A percentile compares a stretch with the other conserved stretches of the same genome.
phyloP scores from a whole-genome alignment of 2,329 filamentous ascomycete genomes.

The Domatiomyces globalis region DNA sequence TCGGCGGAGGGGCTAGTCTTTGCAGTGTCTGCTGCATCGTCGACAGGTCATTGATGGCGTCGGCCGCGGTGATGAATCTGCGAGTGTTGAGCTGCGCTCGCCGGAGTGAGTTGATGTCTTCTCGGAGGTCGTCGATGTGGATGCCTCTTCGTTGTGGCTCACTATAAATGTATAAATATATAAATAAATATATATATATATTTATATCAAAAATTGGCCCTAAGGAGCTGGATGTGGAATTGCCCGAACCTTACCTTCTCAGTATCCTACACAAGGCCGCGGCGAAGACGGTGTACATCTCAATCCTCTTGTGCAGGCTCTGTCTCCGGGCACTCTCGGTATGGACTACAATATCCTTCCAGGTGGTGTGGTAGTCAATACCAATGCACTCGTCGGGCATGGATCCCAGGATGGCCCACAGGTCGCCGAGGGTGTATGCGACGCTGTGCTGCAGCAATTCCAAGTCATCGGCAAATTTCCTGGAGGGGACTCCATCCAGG shows the following conservation, averaged over 20 bases:
- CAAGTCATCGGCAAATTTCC: conserved; percentile 32
- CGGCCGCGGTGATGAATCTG: conserved; percentile 8
- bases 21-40: neutral
- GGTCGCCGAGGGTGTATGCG: conserved; percentile 37
- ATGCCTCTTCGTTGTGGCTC: neutral
- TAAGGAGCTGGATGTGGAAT: neutral
- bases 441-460: conserved; percentile 36
- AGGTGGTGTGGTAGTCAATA: conserved; percentile 34
- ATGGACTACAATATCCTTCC: conserved; percentile 32
- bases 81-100: conserved; percentile 6
- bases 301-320: conserved; percentile 34
- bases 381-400: conserved; percentile 20
- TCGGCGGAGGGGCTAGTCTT: neutral
- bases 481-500: conserved; percentile 21
- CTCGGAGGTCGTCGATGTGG: neutral
- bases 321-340: conserved; percentile 35
- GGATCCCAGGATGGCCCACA: conserved; percentile 33
- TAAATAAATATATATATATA: too few relatives aligned
- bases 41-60: conserved; percentile 2
- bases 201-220: too few relatives aligned
- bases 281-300: conserved; percentile 38
- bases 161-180: neutral
- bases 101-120: neutral
- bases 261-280: conserved; percentile 31
- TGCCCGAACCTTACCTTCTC: conserved; percentile 28